Base-by-base conservation (phyloP, 345 rosid species). In the Sapria himalayana region DNA sequence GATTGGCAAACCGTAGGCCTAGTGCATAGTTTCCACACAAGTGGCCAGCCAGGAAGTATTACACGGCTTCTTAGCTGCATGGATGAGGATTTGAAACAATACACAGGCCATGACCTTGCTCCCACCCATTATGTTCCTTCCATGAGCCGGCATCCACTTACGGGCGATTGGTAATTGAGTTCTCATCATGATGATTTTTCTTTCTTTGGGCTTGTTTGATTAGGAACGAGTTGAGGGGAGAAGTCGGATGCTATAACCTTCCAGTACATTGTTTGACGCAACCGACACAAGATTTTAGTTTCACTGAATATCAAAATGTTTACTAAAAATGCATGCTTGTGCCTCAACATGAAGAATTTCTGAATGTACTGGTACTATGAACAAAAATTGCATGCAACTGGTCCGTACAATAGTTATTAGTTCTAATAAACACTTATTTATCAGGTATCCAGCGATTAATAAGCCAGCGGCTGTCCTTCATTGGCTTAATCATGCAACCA, bases 1-100 rank as follows among this genome's bases (percentile, higher is more conserved):
- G 98, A 89, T 59, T 89, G 98, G 95, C 98, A 89, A 59, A 89
- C 98, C 22, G 95, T 89, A 19, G 98, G 95, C 37, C 68, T 89
- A 43, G 49, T 89, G 58, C 98, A 89, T 65, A 82, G 98, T 65
- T 84, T 89, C 70, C 69, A 54, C 52, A 57, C 52, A 41, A 89
- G 93, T 50, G 92, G 93, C 39, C 95, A 89, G 63, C 93, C 98
- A 15, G 98, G 95, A 63, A 79, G 73, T 48, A 57, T 89, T 22
- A 89, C 98, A 5, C 60, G 93, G 49, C 98, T 89, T 58, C 98
- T 89, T 55, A 89, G 98, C 55, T 89, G 95, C 57, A 74, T 81
- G 17, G 93, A 89, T 35, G 76, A 84, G 68, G 81, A 79, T 48
- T 65, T 69, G 31, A 61, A 77, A 68, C 54, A 54, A 32, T 89